phyloP scores from a whole-genome alignment of 306 rosid species.

The Gastrolobium bilobum region DNA sequence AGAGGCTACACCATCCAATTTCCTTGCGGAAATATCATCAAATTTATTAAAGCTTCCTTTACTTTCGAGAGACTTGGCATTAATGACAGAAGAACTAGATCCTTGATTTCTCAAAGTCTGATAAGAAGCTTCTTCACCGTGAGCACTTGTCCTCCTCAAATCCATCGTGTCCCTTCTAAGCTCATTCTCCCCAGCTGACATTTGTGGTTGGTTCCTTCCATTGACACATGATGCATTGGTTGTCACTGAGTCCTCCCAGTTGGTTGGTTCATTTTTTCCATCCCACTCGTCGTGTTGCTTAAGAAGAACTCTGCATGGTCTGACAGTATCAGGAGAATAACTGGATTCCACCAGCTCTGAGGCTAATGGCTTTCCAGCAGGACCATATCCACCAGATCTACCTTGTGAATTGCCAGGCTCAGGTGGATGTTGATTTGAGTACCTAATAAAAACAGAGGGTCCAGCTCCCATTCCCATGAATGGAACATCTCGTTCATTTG shows the following conservation, averaged over 20 bases:
- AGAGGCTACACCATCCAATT: conserved; percentile 57
- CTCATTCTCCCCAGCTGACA: conserved; percentile 64
- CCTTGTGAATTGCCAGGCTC: conserved; percentile 69
- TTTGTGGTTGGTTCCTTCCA: conserved; percentile 62
- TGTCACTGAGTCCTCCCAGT: conserved; percentile 55
- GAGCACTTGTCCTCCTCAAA: conserved; percentile 60
- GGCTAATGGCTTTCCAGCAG: conserved; percentile 55
- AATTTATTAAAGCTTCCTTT: conserved; percentile 47
- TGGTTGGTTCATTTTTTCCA: conserved; percentile 67
- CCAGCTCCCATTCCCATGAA: conserved; percentile 77
- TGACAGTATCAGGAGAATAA: conserved; percentile 62
- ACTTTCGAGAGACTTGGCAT: conserved; percentile 58
- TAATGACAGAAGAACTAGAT: conserved; percentile 53
- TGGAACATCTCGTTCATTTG: conserved; percentile 80
- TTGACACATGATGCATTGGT: conserved; percentile 48
- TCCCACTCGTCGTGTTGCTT: conserved; percentile 71
- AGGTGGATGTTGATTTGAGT: conserved; percentile 61
- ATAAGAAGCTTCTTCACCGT: conserved; percentile 60
- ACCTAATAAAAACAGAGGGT: conserved; percentile 68
- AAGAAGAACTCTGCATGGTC: conserved; percentile 85
- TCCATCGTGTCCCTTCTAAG: conserved; percentile 64
- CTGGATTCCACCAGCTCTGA: conserved; percentile 69
- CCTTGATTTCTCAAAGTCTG: conserved; percentile 62
- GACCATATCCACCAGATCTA: conserved; percentile 62
- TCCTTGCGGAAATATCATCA: conserved; percentile 62